phyloP scores from a whole-genome alignment of 2,329 filamentous ascomycete species.

The Fusarium pilosicola region DNA sequence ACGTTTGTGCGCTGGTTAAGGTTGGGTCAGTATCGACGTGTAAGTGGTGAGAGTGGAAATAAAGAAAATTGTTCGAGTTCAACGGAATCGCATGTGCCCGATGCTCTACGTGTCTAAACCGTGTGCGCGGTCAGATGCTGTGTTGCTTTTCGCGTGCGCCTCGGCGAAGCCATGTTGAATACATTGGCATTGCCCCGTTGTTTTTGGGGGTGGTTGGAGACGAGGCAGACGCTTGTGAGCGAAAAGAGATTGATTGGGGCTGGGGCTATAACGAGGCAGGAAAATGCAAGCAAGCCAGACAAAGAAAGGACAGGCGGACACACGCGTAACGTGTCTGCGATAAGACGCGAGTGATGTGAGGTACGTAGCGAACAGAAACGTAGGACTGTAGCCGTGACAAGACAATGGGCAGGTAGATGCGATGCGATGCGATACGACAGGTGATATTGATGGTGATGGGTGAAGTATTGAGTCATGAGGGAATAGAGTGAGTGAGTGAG shows the following conservation, averaged over 20 bases:
- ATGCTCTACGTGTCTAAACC: constrained; percentile 13
- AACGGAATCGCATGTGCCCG: constrained; percentile 4
- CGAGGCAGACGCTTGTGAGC: constrained; percentile 13
- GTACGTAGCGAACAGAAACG: constrained; percentile 7
- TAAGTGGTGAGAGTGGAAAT: constrained; percentile 4
- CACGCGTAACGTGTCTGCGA: constrained; percentile 18
- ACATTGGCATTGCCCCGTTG: constrained; percentile 24
- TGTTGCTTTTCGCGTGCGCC: constrained; percentile 24
- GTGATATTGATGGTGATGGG: not conserved
- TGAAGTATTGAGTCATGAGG: constrained; percentile 6
- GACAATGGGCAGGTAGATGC: not conserved
- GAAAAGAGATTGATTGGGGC: constrained; percentile 23
- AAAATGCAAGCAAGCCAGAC: constrained; percentile 6
- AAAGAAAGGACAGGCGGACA: not conserved
- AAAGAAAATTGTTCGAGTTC: not conserved
- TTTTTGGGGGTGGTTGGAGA: constrained; percentile 33
- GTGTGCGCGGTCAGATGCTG: constrained; percentile 29
- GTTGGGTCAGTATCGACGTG: constrained; percentile 12
- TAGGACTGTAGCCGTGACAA: constrained; percentile 6
- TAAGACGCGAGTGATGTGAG: constrained; percentile 11
- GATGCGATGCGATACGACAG: not conserved
- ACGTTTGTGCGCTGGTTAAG: not conserved
- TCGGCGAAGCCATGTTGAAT: constrained; percentile 15
- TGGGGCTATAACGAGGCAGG: constrained; percentile 19
- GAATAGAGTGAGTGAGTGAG: not conserved